Evolutionary conservation across 2,329 filamentous ascomycete species (phyloP), one percentile per base, ranked within the genome.

Genomic region (Diaporthe batatas): DNA sequence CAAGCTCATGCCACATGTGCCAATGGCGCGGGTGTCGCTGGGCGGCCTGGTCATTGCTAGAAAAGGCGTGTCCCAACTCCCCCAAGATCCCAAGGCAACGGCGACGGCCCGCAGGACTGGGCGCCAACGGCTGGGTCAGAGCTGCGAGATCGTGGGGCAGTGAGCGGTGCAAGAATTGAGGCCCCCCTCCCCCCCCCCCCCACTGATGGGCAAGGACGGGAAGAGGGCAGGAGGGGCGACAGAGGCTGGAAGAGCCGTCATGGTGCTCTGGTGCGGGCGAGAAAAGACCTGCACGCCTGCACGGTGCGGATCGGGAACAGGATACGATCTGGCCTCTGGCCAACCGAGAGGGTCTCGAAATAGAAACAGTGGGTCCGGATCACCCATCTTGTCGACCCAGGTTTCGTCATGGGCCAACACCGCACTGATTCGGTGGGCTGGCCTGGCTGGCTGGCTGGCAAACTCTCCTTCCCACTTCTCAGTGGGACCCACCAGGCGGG

Each of bases 341-440:
- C 54, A 59, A 70, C 68, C 42, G 44, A 25, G 21, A 39, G 18
- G 18, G 51, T 67, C 70, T 58, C n/a, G 53, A 68, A 72, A 72
- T 72, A 72, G 70, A 72, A 51, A 57, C 54, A 68, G 70, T 72
- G 59, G 70, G 54, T 10, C 51, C 14, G 11, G 59, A 70, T 34
- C 44, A 34, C 10, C n/a, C 21, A 18, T 32, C 39, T 57, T 44
- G 34, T 57, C 58, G 58, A 16, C 58, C 70, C 59, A 67, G 70
- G 44, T 68, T 68, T 68, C 62, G 62, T 72, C 70, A 72, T 42
- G 47, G 55, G 18, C 68, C 32, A 47, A 62, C 44, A 29, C 51
- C 23, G 44, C 68, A 70, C 25, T 18, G 16, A 23, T 53, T 49
- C 21, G 25, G 55, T 58, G 68, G 57, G 55, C n/a, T n/a, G n/a